phyloP scores from a whole-genome alignment of 352 stramenopile genomes.

The Albugo laibachii region DNA sequence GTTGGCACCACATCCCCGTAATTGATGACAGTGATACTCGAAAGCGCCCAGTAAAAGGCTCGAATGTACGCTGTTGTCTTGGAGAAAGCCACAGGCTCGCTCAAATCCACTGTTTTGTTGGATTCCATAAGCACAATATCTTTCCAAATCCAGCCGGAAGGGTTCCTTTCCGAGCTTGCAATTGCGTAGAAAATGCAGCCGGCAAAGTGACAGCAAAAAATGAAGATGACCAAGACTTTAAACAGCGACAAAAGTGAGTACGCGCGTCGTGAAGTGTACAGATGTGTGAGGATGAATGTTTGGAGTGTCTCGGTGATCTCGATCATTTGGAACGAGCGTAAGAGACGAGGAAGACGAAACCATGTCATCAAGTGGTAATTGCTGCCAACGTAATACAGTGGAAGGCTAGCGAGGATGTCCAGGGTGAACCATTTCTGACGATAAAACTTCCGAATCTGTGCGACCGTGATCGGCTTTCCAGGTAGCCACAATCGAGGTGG shows the following conservation, averaged over 20 bases:
- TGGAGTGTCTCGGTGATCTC: slow-evolving; percentile 11
- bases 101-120: too few relatives aligned
- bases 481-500: slow-evolving; percentile 6
- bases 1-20: slow-evolving; percentile 17
- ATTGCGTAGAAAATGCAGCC: slow-evolving; percentile 13
- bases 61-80: slow-evolving; percentile 10
- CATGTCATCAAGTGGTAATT: slow-evolving; percentile 17
- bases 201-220: slow-evolving; percentile 13
- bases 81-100: too few relatives aligned
- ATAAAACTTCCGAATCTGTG: slow-evolving; percentile 12
- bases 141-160: slow-evolving; percentile 5
- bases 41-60: slow-evolving; percentile 18
- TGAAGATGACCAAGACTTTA: slow-evolving; percentile 12
- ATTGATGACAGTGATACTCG: slow-evolving; percentile 16
- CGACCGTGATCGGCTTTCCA: slow-evolving; percentile 1
- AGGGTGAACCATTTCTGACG: slow-evolving; percentile 11
- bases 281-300: slow-evolving; percentile 4
- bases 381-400: slow-evolving; percentile 16
- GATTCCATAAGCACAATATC: slow-evolving; percentile 7
- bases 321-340: slow-evolving; percentile 11
- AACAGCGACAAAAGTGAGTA: slow-evolving; percentile 10
- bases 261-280: neutral
- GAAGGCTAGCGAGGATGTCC: slow-evolving; percentile 9
- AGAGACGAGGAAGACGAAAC: slow-evolving; percentile 12
- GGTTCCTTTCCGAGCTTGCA: slow-evolving; percentile 2